Conservation (phyloP, 306 rosid genomes). For the Lagenaria siceraria region DNA sequence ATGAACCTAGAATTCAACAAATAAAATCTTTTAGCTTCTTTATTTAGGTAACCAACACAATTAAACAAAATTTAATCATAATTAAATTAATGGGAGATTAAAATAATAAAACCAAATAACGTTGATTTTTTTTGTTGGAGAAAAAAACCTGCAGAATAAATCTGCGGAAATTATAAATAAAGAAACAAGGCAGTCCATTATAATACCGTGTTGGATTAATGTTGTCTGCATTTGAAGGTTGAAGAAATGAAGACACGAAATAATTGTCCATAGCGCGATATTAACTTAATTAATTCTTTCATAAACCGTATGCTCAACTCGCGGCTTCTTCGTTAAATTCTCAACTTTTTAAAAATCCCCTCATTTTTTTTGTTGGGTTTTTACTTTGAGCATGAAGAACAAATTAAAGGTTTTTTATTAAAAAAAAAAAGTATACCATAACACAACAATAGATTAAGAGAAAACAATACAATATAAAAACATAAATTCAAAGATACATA, state of each 20-base stretch:
- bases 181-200: neutral
- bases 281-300: neutral
- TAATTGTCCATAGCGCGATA: neutral
- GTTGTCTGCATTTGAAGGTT: neutral
- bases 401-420: neutral
- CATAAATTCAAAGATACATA: neutral
- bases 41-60: too few species aligned
- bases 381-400: neutral
- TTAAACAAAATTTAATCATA: too few species aligned
- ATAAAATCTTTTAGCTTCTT: neutral
- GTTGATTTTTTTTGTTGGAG: too few species aligned
- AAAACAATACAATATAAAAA: neutral
- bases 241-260: neutral
- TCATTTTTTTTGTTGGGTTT: too few species aligned
- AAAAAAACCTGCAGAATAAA: neutral
- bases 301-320: neutral
- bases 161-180: neutral
- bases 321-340: neutral
- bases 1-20: neutral
- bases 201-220: neutral
- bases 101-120: too few species aligned
- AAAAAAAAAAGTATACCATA: neutral
- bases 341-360: neutral
- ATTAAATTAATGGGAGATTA: too few species aligned
- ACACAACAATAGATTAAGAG: neutral